Percentiles rank a stretch among this genome's conserved stretches.
Evolutionary conservation across 192 early-diverging fungal genomes (phyloP).

Genomic region (Spizellomyces sp.): DNA sequence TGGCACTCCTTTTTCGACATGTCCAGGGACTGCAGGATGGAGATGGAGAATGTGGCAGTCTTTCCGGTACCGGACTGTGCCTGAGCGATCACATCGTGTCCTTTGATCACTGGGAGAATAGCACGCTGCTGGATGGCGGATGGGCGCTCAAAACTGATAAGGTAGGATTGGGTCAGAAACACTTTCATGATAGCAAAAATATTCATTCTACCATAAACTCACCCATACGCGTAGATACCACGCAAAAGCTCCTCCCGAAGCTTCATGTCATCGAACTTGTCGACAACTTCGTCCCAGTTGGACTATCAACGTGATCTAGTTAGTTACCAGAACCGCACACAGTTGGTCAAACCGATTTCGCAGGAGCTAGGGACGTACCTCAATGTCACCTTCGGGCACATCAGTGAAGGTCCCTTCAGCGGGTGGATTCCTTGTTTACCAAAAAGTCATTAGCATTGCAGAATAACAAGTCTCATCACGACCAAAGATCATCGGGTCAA

Average conservation of each 20-base stretch:
- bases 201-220: slow-evolving; percentile 29
- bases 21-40: slow-evolving; percentile 94
- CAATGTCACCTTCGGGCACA: slow-evolving; percentile 45
- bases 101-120: slow-evolving; percentile 93
- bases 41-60: slow-evolving; percentile 99
- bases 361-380: slow-evolving; percentile 19
- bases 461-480: no score
- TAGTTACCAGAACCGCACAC: background rate
- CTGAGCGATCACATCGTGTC: slow-evolving; percentile 99
- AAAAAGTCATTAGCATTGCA: no score
- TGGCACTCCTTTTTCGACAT: slow-evolving; percentile 76
- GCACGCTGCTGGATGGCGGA: slow-evolving; percentile 97
- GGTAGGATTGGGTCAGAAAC: background rate
- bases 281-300: slow-evolving; percentile 94
- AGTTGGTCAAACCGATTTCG: no score
- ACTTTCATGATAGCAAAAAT: background rate
- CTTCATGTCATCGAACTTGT: slow-evolving; percentile 96
- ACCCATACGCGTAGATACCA: slow-evolving; percentile 98
- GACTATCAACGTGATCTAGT: slow-evolving; percentile 51
- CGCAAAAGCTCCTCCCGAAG: slow-evolving; percentile 88
- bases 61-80: slow-evolving; percentile 99
- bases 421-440: slow-evolving; percentile 6
- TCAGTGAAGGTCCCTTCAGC: slow-evolving; percentile 33
- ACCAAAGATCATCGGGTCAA: no score
- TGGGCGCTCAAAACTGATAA: slow-evolving; percentile 88